Conservation (phyloP, 2,329 filamentous ascomycete genomes). For the Pleoardoris graminearum region DNA sequence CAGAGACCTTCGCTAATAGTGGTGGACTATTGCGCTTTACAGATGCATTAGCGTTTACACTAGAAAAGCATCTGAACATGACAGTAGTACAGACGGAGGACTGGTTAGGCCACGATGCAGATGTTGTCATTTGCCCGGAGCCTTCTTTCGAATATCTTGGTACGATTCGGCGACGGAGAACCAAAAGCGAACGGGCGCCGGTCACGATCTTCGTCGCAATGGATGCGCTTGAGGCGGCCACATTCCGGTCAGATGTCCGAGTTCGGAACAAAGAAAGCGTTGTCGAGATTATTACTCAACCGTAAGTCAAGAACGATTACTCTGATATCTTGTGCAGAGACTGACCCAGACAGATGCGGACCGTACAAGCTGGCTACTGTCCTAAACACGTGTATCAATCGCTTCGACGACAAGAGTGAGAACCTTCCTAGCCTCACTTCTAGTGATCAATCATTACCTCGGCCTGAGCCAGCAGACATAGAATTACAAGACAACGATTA, state of each 20-base stretch:
- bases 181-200: slow-evolving; percentile 16
- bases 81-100: slow-evolving; percentile 28
- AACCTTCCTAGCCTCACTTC: neutral
- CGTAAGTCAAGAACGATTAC: slow-evolving; percentile 22
- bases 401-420: slow-evolving; percentile 17
- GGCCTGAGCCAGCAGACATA: neutral
- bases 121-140: slow-evolving; percentile 41
- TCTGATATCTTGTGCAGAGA: neutral
- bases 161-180: slow-evolving; percentile 22
- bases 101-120: slow-evolving; percentile 27
- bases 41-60: slow-evolving; percentile 22
- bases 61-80: slow-evolving; percentile 33
- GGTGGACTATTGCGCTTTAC: slow-evolving; percentile 28
- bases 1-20: neutral
- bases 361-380: slow-evolving; percentile 38
- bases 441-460: neutral
- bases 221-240: slow-evolving; percentile 38
- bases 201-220: slow-evolving; percentile 39
- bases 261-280: slow-evolving; percentile 33
- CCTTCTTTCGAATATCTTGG: slow-evolving; percentile 37
- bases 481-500: neutral
- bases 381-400: slow-evolving; percentile 35
- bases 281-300: slow-evolving; percentile 41
- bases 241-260: slow-evolving; percentile 38
- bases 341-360: slow-evolving; percentile 27